phyloP scores from a whole-genome alignment of 257 asterid genomes.

The Nicotiana knightiana region DNA sequence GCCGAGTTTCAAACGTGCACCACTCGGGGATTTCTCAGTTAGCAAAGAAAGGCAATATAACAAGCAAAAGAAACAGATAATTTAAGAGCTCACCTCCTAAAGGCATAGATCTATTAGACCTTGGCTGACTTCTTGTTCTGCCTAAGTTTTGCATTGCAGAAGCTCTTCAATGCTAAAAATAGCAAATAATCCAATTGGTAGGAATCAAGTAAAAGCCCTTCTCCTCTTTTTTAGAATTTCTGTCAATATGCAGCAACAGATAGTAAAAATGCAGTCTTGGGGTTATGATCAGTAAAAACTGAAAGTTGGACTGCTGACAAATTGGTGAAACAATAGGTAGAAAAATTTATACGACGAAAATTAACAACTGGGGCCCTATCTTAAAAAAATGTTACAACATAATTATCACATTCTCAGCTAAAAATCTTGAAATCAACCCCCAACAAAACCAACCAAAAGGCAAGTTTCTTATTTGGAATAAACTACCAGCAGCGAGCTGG shows the following conservation, averaged over 20 bases:
- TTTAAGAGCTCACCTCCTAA: conserved; percentile 44
- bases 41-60: background rate
- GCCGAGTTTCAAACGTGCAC: no score
- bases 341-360: background rate
- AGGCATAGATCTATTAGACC: conserved; percentile 27
- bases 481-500: no score
- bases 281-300: background rate
- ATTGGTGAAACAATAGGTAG: background rate
- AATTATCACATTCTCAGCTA: background rate
- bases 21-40: no score
- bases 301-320: background rate
- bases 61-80: background rate
- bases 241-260: conserved; percentile 2
- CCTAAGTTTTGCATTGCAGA: conserved; percentile 15
- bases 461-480: background rate
- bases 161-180: background rate
- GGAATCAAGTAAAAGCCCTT: background rate
- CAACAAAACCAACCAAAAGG: background rate
- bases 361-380: background rate
- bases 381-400: no score
- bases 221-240: background rate
- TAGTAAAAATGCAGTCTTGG: background rate
- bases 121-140: conserved; percentile 26
- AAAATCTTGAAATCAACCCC: background rate
- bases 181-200: background rate